Evolutionary conservation across 2,329 filamentous ascomycete species (phyloP), one percentile per base, ranked within the genome.

Genomic region (Falciphora oryzae): DNA sequence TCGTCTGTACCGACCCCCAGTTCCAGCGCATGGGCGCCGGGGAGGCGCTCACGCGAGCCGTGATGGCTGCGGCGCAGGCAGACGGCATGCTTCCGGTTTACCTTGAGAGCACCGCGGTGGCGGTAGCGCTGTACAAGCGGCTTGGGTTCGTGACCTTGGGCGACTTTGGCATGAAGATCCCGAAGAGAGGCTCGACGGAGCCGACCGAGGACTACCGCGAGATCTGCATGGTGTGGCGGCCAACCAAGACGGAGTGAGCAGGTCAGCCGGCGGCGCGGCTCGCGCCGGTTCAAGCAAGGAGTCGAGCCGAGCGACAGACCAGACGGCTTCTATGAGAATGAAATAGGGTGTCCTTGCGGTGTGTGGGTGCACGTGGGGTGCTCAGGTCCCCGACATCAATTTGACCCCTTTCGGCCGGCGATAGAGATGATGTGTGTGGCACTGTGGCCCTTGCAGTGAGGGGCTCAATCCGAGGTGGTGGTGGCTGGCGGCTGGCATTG

Each of bases 51-150:
- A 69, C 77, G 27, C 65, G 71, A 57, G 68, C 67, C 32, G 72
- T 79, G n/a, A 71, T 76, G 62, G 68, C 71, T 6, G 66, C 71
- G 64, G 78, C 77, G 1, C 68, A 69, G 13, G 70, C 65, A 11
- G 44, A 53, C 18, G 74, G 75, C 14, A 68, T 70, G 18, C 68
- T 75, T 63, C 71, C 73, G 14, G 72, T 77, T 7, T 74, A 79
- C 60, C 68, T 79, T 18, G 77, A 79, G 65, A 76, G 75, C 27
- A 79, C 76, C 25, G 73, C 73, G 68, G 72, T 74, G 25, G 77
- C 77, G 1, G 72, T 78, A 7, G 66, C 68, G 1, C 73, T 79
- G 65, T 80, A 79, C 58, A 68, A 74, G 64, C 75, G 66, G 66
- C 67, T 78, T 44, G 77, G 77, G 8, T 80, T 80, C 62, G 68